Evolutionary conservation across 2,329 filamentous ascomycete genomes (phyloP).

Genomic region (Fonsecaea pedrosoi): DNA sequence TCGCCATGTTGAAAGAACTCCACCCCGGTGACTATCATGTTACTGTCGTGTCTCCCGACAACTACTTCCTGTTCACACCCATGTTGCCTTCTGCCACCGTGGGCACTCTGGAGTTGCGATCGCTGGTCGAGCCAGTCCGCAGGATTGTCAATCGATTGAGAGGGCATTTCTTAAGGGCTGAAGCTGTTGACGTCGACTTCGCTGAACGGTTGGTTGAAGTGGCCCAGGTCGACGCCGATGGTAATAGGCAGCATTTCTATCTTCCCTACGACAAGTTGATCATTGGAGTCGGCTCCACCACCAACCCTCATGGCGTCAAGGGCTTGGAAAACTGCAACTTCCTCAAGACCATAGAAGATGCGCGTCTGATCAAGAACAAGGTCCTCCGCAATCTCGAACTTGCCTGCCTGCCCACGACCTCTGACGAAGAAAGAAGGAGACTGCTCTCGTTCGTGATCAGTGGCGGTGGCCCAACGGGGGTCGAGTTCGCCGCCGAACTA

Average conservation of each 20-base stretch:
- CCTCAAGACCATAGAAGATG: conserved; percentile 93
- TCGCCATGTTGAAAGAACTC: conserved; percentile 87
- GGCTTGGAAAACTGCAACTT: conserved; percentile 93
- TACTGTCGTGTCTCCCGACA: conserved; percentile 90
- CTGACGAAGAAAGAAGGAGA: conserved; percentile 83
- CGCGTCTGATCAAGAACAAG: conserved; percentile 83
- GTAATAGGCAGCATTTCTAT: conserved; percentile 83
- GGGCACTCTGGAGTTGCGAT: conserved; percentile 88
- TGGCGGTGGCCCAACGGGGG: conserved; percentile 92
- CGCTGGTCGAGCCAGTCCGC: conserved; percentile 89
- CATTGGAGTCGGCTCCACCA: conserved; percentile 85
- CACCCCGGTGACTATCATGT: conserved; percentile 93
- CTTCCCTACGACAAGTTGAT: conserved; percentile 97
- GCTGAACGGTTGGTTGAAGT: conserved; percentile 89
- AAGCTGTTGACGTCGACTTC: conserved; percentile 88
- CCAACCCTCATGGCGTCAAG: conserved; percentile 94
- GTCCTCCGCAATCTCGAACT: conserved; percentile 88
- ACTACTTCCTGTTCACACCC: conserved; percentile 97
- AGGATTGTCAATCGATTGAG: conserved; percentile 77
- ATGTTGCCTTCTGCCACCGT: conserved; percentile 98
- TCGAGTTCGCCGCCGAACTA: conserved; percentile 96
- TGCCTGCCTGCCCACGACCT: conserved; percentile 89
- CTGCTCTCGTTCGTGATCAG: conserved; percentile 95
- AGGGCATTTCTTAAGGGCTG: conserved; percentile 89
- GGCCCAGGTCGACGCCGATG: conserved; percentile 72